phyloP scores from a whole-genome alignment of 306 rosid species.

The Heteromeles arbutifolia region DNA sequence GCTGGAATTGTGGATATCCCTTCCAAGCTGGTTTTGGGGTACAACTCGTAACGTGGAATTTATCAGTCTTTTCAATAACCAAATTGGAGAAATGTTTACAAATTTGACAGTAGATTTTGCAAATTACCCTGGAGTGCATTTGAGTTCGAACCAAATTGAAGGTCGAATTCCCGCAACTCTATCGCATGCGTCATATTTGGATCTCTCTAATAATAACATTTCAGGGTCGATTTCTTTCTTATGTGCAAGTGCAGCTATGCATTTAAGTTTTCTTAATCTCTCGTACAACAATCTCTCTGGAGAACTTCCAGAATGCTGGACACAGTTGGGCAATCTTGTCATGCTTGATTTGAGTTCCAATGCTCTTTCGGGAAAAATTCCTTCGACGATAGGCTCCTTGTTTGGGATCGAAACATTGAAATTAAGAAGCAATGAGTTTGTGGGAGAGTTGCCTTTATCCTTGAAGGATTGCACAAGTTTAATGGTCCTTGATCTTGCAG shows the following conservation, averaged over 20 bases:
- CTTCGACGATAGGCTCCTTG: not conserved
- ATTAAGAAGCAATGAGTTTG: not conserved
- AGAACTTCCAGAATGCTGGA: not conserved
- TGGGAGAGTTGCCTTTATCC: not conserved
- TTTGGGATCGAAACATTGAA: not conserved
- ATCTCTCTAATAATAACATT: too few species aligned
- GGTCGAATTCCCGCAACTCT: too few species aligned
- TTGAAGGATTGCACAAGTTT: not conserved
- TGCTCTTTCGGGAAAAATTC: not conserved
- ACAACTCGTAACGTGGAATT: accelerated
- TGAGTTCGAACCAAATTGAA: too few species aligned
- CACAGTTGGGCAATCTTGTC: not conserved
- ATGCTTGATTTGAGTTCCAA: conserved; percentile 1
- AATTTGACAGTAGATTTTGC: too few species aligned
- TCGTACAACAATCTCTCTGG: not conserved
- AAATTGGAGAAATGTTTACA: not conserved
- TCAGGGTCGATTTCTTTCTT: too few species aligned
- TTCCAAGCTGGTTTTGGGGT: conserved; percentile 10
- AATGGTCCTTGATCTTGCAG: accelerated
- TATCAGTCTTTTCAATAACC: not conserved
- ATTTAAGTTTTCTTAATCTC: not conserved
- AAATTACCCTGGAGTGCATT: too few species aligned
- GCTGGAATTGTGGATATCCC: not conserved
- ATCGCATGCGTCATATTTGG: too few species aligned
- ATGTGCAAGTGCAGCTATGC: too few species aligned